A percentile compares a stretch with the other conserved stretches of the same genome.
These are phyloP conservation scores for Clonostachys byssicola DNA, from an alignment of 2,329 filamentous ascomycete genomes.

Conservation along the genomic window DNA sequence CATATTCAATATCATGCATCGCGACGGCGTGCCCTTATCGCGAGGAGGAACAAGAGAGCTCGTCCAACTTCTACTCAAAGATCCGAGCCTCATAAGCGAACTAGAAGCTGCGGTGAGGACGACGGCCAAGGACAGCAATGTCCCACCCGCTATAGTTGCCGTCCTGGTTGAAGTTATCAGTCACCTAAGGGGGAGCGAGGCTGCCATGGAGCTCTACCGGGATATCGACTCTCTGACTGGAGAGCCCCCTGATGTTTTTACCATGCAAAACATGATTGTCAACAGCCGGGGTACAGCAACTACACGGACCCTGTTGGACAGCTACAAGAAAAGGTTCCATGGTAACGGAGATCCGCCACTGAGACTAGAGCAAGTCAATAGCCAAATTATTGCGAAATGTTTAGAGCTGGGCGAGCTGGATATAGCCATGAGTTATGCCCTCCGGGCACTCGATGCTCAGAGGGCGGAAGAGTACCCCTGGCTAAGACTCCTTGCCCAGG, in stretches of 20 bases:
- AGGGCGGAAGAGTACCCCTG: neutral
- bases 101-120: constrained; percentile 53
- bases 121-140: constrained; percentile 30
- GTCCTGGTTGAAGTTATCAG: constrained; percentile 27
- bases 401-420: constrained; percentile 19
- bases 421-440: constrained; percentile 24
- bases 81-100: constrained; percentile 37
- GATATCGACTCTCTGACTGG: constrained; percentile 19
- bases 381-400: constrained; percentile 19
- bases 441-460: no score
- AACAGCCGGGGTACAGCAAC: constrained; percentile 16
- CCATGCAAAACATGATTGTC: constrained; percentile 21
- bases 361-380: constrained; percentile 10
- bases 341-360: constrained; percentile 7
- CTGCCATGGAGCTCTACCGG: constrained; percentile 23
- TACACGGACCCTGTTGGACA: constrained; percentile 15
- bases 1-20: constrained; percentile 69
- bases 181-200: constrained; percentile 16
- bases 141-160: constrained; percentile 28
- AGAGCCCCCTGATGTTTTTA: constrained; percentile 12
- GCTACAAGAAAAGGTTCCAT: constrained; percentile 16
- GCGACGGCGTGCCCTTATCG: constrained; percentile 41
- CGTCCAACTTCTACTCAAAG: constrained; percentile 46
- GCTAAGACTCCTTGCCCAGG: constrained; percentile 3
- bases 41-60: constrained; percentile 62